Conservation (phyloP, 208 protist species). For the Herpetomonas samuelpessoai region DNA sequence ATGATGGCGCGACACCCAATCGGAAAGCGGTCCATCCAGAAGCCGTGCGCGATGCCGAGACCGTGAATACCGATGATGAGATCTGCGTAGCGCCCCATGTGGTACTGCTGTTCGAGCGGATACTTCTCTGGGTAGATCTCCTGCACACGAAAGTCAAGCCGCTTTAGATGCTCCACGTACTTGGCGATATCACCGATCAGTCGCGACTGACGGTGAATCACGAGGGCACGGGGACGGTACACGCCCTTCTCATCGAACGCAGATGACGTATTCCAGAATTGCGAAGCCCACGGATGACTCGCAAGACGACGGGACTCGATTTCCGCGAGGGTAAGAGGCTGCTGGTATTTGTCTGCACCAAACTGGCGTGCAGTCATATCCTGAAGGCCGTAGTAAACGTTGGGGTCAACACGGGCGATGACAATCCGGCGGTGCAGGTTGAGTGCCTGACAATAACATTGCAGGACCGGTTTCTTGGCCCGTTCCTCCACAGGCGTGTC, state of each 20-base stretch:
- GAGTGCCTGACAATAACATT: neutral
- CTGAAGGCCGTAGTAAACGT: neutral
- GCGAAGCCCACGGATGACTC: conserved; percentile 4
- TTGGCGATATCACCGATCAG: conserved; percentile 2
- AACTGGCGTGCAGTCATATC: neutral
- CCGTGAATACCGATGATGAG: conserved; percentile 33
- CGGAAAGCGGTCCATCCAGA: conserved; percentile 25
- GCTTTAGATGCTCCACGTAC: neutral
- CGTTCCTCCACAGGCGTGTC: no score
- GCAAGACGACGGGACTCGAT: conserved; percentile 3
- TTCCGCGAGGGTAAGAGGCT: neutral
- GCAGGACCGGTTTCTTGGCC: neutral
- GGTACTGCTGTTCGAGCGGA: conserved; percentile 22
- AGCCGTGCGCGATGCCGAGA: conserved; percentile 22
- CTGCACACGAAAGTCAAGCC: conserved; percentile 26
- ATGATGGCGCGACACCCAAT: conserved; percentile 8
- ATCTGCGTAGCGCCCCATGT: conserved; percentile 22
- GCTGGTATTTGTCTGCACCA: neutral
- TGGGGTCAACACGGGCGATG: neutral
- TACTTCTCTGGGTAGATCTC: conserved; percentile 16
- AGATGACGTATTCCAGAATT: conserved; percentile 3
- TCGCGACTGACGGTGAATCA: conserved; percentile 4
- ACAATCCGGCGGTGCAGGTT: neutral
- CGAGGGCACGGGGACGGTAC: conserved; percentile 7
- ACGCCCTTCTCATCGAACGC: neutral